Conservation (phyloP, 139 green algal species). For the Edaphochlamys debaryana region DNA sequence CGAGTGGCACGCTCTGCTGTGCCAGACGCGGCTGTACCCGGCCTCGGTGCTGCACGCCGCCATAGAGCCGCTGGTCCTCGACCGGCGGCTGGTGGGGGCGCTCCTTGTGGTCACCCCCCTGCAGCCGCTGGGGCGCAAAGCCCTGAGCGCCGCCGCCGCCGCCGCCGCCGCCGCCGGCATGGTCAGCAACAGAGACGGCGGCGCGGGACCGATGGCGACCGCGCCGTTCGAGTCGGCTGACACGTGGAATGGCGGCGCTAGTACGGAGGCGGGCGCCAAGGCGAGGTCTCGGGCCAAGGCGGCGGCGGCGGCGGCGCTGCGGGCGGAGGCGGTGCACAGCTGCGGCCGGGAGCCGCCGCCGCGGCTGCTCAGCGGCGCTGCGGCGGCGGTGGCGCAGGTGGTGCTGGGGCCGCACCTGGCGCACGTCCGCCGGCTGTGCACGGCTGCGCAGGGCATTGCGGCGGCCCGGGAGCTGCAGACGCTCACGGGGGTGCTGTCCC, state of each 20-base stretch:
- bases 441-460: neutral
- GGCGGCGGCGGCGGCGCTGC: no score
- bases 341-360: neutral
- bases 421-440: neutral
- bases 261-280: neutral
- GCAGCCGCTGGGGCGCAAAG: no score
- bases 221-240: neutral
- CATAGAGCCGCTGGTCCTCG: constrained; percentile 1
- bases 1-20: constrained; percentile 22
- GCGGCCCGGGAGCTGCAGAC: neutral
- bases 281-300: neutral
- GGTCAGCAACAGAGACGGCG: neutral
- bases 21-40: neutral
- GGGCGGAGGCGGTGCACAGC: neutral
- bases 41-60: neutral
- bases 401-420: constrained; percentile 3
- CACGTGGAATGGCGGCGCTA: neutral
- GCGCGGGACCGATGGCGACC: neutral
- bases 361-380: neutral
- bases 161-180: neutral
- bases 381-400: neutral
- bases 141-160: neutral
- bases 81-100: neutral
- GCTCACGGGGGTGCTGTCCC: neutral
- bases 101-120: neutral